Conservation (phyloP, 345 rosid species). For the Arabidopsis thaliana region DNA sequence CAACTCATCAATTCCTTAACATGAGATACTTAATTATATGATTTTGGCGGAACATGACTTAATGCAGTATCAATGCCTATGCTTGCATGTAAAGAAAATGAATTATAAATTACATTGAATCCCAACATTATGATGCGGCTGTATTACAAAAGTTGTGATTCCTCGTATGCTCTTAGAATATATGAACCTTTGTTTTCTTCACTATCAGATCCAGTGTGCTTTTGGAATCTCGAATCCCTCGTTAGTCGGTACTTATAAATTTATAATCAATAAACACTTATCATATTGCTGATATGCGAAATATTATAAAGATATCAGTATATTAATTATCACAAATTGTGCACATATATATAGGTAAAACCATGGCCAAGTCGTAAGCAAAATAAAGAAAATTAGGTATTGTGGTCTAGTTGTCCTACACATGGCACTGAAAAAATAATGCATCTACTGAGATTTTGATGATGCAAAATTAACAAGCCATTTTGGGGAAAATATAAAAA, state of each 20-base stretch:
- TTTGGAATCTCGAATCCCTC: constrained; percentile 35
- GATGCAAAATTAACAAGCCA: constrained; percentile 36
- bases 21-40: background rate
- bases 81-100: constrained; percentile 21
- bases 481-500: constrained; percentile 20
- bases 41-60: background rate
- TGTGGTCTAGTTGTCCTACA: constrained; percentile 46
- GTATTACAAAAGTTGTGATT: constrained; percentile 16
- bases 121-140: constrained; percentile 4
- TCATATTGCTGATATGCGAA: background rate
- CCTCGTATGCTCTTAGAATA: constrained; percentile 31
- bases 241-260: background rate
- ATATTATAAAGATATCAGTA: no score
- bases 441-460: constrained; percentile 37
- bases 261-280: constrained; percentile 20
- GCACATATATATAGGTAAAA: background rate
- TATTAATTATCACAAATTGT: background rate
- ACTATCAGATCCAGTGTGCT: constrained; percentile 35
- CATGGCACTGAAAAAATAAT: constrained; percentile 28
- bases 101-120: constrained; percentile 23
- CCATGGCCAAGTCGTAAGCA: constrained; percentile 8
- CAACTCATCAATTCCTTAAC: background rate
- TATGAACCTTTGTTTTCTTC: constrained; percentile 17
- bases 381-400: background rate
- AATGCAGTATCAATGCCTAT: background rate